A percentile compares a stretch with the other conserved stretches of the same genome.
These are phyloP conservation scores for Antrodiella citrinella DNA, from an alignment of 768 basidiomycete genomes.

Conservation along the genomic window DNA sequence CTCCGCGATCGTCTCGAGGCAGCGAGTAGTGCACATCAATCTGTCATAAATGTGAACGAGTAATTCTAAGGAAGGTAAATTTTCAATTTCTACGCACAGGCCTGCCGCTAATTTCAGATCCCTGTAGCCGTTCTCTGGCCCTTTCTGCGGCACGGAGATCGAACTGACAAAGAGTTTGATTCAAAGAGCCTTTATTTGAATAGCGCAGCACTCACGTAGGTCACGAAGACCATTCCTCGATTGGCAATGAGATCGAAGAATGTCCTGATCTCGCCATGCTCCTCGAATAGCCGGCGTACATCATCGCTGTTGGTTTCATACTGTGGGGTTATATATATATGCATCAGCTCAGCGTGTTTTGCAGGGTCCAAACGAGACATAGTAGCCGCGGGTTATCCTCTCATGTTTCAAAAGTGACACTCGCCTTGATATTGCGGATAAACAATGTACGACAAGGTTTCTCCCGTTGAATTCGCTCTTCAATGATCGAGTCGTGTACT, in stretches of 20 bases:
- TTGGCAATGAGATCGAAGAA: slow-evolving; percentile 94
- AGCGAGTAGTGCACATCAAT: slow-evolving; percentile 98
- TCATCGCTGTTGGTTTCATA: slow-evolving; percentile 86
- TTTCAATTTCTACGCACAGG: slow-evolving; percentile 62
- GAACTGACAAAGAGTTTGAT: slow-evolving; percentile 42
- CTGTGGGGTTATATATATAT: slow-evolving; percentile 30
- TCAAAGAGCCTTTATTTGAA: background rate
- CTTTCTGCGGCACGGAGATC: slow-evolving; percentile 90
- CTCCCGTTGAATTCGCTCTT: slow-evolving; percentile 90
- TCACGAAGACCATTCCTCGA: slow-evolving; percentile 98
- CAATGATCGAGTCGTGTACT: slow-evolving; percentile 85
- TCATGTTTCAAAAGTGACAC: slow-evolving; percentile 26
- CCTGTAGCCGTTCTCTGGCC: slow-evolving; percentile 86
- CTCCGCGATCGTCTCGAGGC: slow-evolving; percentile 67
- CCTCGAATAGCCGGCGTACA: slow-evolving; percentile 80
- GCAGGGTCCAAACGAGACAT: background rate
- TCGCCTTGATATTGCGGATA: slow-evolving; percentile 96
- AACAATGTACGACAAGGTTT: slow-evolving; percentile 93
- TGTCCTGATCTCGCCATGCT: slow-evolving; percentile 92
- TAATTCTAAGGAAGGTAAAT: no score
- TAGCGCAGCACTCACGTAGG: slow-evolving; percentile 68
- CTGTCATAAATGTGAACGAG: no score
- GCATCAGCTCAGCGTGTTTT: slow-evolving; percentile 3
- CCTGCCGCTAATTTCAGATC: slow-evolving; percentile 78
- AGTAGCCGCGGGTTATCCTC: background rate